Evolutionary conservation across 2,329 filamentous ascomycete species (phyloP), one percentile per base, ranked within the genome.

Genomic region (Westerdykella aurantiaca): DNA sequence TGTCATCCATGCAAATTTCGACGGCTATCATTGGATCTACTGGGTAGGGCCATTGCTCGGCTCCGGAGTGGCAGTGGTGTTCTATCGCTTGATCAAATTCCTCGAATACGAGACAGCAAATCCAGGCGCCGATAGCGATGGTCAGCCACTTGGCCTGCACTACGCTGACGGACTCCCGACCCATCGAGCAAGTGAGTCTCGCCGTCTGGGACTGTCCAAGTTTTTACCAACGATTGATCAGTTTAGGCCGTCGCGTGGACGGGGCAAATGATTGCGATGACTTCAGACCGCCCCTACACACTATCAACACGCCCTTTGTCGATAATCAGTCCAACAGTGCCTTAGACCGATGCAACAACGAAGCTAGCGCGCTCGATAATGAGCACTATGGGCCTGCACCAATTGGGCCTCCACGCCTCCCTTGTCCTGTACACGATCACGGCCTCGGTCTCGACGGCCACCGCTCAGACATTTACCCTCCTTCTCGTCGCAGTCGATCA

Each of bases 91-190:
- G 46, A 66, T 76, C 59, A 76, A 75, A 53, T 43, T 63, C 16
- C 63, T 75, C 23, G 72, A 75, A 52, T 76, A 75, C 51, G 72
- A 76, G 57, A 74, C 72, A 12, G 72, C 72, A 37, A 75, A 74
- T 47, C 72, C 72, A 2, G 69, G 67, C 34, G 69, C 70, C 43
- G 73, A 76, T 48, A 67, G 69, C 49, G 69, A 73, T 56, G 71
- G 71, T 22, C 65, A 63, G 21, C 67, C 70, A 16, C 50, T 53
- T n/a, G 12, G 12, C 33, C 33, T 29, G 25, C 43, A 46, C 6
- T 45, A 43, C 33, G 29, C 43, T 14, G 42, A 42, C 17, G 64
- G 64, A 41, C 34, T 58, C 17, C 60, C 59, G 14, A 35, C n/a
- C 33, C 37, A 38, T 14, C 47, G 29, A 31, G 38, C 46, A 41